A percentile compares a stretch with the other conserved stretches of the same genome.
Conservation (phyloP, 164 flowering plant species). For the Echeveria elegans region DNA sequence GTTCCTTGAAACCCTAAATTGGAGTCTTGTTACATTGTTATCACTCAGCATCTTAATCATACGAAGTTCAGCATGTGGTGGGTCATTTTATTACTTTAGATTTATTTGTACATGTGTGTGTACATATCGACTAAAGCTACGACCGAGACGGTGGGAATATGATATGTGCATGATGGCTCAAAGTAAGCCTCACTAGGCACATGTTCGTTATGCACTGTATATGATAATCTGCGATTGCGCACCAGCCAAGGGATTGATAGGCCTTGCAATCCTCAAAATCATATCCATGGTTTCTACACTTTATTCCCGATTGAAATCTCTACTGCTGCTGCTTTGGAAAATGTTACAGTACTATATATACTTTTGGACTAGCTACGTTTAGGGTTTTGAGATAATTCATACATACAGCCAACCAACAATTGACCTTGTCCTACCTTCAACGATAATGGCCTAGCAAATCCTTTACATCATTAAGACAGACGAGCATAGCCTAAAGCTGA, state of each 20-base stretch:
- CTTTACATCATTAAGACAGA: too few relatives aligned
- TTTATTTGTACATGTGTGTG: neutral
- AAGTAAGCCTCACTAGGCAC: neutral
- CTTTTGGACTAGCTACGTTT: too few relatives aligned
- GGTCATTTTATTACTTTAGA: neutral
- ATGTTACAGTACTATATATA: too few relatives aligned
- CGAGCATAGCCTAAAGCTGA: too few relatives aligned
- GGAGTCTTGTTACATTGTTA: neutral
- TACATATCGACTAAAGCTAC: neutral
- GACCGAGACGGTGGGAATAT: neutral
- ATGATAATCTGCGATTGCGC: neutral
- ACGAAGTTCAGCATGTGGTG: neutral
- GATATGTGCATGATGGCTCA: neutral
- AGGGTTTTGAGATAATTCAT: too few relatives aligned
- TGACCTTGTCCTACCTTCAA: too few relatives aligned
- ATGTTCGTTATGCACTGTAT: neutral
- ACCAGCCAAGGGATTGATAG: neutral
- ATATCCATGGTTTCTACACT: neutral
- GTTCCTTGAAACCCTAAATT: neutral
- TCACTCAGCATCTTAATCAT: neutral
- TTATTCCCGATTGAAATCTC: too few relatives aligned
- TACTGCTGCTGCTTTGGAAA: neutral
- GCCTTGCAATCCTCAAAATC: conserved; percentile 2
- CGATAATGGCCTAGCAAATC: too few relatives aligned
- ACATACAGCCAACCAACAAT: too few relatives aligned